These are phyloP conservation scores for Metarhizium robertsii DNA, from an alignment of 2,329 filamentous ascomycete genomes.

Conservation along the genomic window DNA sequence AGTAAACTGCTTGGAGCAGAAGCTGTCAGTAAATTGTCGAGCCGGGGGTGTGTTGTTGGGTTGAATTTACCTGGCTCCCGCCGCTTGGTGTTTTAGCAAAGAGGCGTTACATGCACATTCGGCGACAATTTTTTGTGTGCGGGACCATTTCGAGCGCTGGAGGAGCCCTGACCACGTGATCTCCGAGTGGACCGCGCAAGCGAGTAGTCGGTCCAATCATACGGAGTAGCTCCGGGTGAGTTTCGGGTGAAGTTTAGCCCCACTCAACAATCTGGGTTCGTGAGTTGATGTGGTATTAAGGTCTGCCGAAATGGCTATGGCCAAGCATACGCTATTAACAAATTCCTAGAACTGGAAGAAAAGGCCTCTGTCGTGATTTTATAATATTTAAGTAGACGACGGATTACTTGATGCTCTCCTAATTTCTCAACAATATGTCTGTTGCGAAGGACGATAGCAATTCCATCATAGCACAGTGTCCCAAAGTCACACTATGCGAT, in stretches of 20 bases:
- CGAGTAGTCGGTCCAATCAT: constrained; percentile 4
- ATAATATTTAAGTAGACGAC: too few species aligned
- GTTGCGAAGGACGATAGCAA: too few species aligned
- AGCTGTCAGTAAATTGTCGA: constrained; percentile 7
- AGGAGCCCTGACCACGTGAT: constrained; percentile 30
- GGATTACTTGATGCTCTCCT: too few species aligned
- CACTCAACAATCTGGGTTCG: too few species aligned
- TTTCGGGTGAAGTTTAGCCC: too few species aligned
- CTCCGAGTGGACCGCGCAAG: not conserved
- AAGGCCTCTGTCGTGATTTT: too few species aligned
- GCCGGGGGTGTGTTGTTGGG: constrained; percentile 13
- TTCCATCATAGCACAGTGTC: not conserved
- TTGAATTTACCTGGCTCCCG: constrained; percentile 28
- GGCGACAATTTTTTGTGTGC: constrained; percentile 30
- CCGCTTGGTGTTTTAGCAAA: constrained; percentile 31
- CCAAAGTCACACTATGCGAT: not conserved
- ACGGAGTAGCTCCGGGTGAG: not conserved
- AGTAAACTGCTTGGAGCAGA: constrained; percentile 16
- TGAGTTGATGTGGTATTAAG: too few species aligned
- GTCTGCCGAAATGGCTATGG: too few species aligned
- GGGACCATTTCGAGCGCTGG: constrained; percentile 14
- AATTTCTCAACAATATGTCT: too few species aligned
- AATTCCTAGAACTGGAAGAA: too few species aligned
- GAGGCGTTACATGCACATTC: constrained; percentile 16
- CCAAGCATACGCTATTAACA: too few species aligned